phyloP scores from a whole-genome alignment of 495 filamentous ascomycete species.

The Hypoxylon lienhwacheense region DNA sequence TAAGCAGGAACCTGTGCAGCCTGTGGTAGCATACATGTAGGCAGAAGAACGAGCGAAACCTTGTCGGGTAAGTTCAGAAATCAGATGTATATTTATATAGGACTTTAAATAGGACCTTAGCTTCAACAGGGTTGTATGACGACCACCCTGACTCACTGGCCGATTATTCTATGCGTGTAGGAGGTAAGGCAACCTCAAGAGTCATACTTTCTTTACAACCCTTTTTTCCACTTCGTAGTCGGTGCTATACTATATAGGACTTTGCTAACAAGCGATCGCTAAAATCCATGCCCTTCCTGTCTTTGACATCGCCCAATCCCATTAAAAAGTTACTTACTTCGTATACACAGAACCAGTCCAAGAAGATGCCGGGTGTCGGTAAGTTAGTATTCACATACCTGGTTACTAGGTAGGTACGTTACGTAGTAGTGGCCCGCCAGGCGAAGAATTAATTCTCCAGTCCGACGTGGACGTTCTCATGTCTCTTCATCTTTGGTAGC shows the following conservation, averaged over 20 bases:
- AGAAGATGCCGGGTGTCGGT: slow-evolving; percentile 24
- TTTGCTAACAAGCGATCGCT: slow-evolving; percentile 22
- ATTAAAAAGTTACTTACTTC: too few relatives aligned
- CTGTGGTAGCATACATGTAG: slow-evolving; percentile 6
- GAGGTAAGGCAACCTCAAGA: slow-evolving; percentile 20
- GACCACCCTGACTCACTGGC: slow-evolving; percentile 9
- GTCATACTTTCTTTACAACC: slow-evolving; percentile 27
- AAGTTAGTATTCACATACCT: too few relatives aligned
- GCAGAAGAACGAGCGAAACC: slow-evolving; percentile 13
- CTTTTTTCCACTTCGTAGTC: slow-evolving; percentile 33
- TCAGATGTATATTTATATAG: too few relatives aligned
- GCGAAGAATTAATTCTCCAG: slow-evolving; percentile 35
- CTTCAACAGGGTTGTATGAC: slow-evolving; percentile 17
- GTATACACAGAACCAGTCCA: too few relatives aligned
- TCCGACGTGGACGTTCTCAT: slow-evolving; percentile 34
- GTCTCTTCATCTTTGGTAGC: slow-evolving; percentile 48
- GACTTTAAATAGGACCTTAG: too few relatives aligned
- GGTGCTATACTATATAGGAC: slow-evolving; percentile 24
- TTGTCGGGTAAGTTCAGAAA: slow-evolving; percentile 9
- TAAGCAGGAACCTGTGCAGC: slow-evolving; percentile 17
- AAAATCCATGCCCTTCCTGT: slow-evolving; percentile 10
- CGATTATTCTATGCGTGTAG: slow-evolving; percentile 18
- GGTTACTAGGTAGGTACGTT: too few relatives aligned
- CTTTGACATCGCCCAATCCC: too few relatives aligned
- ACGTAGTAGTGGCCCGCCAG: slow-evolving; percentile 6